These are phyloP conservation scores for Phialophora expanda DNA, from an alignment of 2,329 filamentous ascomycete genomes.

Conservation along the genomic window DNA sequence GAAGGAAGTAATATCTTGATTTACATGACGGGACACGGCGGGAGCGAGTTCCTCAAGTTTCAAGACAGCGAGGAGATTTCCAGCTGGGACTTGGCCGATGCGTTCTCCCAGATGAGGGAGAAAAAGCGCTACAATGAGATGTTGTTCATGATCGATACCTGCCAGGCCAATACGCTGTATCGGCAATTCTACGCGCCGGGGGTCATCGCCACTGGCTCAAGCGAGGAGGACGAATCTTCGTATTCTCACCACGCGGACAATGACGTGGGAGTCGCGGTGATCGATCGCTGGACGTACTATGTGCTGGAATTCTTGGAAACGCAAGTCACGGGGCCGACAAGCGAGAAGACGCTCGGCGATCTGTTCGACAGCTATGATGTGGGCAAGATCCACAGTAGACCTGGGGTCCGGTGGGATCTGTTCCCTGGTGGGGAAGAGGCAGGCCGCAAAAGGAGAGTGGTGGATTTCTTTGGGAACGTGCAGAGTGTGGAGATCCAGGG, in stretches of 20 bases:
- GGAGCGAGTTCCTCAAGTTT: slow-evolving; percentile 97
- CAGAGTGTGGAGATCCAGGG: slow-evolving; percentile 92
- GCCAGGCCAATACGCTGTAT: slow-evolving; percentile 99
- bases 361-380: slow-evolving; percentile 96
- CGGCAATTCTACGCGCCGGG: slow-evolving; percentile 97
- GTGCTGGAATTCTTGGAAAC: slow-evolving; percentile 95
- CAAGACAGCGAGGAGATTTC: slow-evolving; percentile 98
- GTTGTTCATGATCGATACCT: slow-evolving; percentile 99
- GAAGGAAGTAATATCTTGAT: slow-evolving; percentile 96
- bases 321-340: slow-evolving; percentile 81
- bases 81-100: slow-evolving; percentile 92
- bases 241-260: slow-evolving; percentile 98
- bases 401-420: slow-evolving; percentile 92
- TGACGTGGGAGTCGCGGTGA: slow-evolving; percentile 96
- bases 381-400: slow-evolving; percentile 89
- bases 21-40: slow-evolving; percentile 98
- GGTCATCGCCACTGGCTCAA: slow-evolving; percentile 96
- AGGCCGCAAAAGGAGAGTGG: slow-evolving; percentile 79
- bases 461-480: slow-evolving; percentile 98
- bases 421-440: slow-evolving; percentile 81
- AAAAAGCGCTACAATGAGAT: slow-evolving; percentile 99
- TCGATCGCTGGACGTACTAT: slow-evolving; percentile 98
- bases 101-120: slow-evolving; percentile 99
- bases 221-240: slow-evolving; percentile 91
- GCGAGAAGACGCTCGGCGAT: slow-evolving; percentile 88